phyloP scores from a whole-genome alignment of 2,329 filamentous ascomycete genomes.

The Aspergillus ibericus region DNA sequence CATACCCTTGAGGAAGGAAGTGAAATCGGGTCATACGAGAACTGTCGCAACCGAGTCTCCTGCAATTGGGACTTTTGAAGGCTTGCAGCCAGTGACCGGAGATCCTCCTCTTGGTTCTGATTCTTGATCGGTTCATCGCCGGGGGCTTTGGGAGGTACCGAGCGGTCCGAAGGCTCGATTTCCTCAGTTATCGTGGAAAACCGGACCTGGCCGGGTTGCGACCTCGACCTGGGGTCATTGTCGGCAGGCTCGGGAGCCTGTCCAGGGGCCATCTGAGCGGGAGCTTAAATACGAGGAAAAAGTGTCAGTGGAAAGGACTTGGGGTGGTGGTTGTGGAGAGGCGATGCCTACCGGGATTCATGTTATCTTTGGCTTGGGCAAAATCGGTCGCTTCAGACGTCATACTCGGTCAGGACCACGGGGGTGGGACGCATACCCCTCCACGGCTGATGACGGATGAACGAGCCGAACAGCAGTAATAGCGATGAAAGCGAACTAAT shows the following conservation, averaged over 20 bases:
- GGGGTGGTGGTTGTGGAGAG: constrained; percentile 9
- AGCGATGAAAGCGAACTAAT: background rate
- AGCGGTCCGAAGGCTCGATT: constrained; percentile 55
- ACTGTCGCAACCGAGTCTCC: constrained; percentile 79
- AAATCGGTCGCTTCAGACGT: constrained; percentile 37
- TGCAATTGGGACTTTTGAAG: constrained; percentile 76
- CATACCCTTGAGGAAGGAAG: constrained; percentile 60
- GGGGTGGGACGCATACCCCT: constrained; percentile 38
- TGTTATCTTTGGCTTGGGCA: constrained; percentile 24
- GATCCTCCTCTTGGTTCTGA: constrained; percentile 57
- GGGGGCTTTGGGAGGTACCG: constrained; percentile 23
- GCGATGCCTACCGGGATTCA: constrained; percentile 34
- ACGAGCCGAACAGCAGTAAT: background rate
- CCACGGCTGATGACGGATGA: constrained; percentile 15
- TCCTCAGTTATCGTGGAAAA: constrained; percentile 72
- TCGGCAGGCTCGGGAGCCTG: constrained; percentile 25
- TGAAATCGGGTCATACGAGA: constrained; percentile 87
- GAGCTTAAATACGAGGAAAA: constrained; percentile 14
- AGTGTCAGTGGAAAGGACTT: constrained; percentile 8
- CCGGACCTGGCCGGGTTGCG: constrained; percentile 55
- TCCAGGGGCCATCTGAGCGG: constrained; percentile 23
- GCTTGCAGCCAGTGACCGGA: constrained; percentile 69
- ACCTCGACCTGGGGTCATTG: constrained; percentile 30
- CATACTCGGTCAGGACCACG: constrained; percentile 32
- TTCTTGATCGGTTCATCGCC: constrained; percentile 23